phyloP scores from a whole-genome alignment of 805 yeast genomes.

The Cephaloascus fragrans region DNA sequence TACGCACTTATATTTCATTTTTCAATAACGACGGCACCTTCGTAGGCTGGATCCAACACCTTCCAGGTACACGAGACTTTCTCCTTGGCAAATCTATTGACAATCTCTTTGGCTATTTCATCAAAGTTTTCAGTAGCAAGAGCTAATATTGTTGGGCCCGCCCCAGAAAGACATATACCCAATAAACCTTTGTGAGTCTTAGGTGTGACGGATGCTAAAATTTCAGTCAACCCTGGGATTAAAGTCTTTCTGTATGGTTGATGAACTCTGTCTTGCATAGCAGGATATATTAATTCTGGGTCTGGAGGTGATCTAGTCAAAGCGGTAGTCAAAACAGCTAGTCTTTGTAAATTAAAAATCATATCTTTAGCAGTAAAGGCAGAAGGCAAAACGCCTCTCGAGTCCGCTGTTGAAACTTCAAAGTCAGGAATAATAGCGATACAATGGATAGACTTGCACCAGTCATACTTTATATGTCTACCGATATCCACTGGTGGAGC shows the following conservation, averaged over 20 bases:
- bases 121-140: constrained; percentile 87
- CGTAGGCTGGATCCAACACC: constrained; percentile 75
- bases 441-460: constrained; percentile 78
- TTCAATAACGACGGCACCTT: constrained; percentile 60
- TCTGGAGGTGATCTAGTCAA: constrained; percentile 79
- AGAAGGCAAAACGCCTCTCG: constrained; percentile 83
- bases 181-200: constrained; percentile 72
- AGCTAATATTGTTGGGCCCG: constrained; percentile 95
- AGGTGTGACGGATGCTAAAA: constrained; percentile 74
- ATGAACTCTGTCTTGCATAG: constrained; percentile 95
- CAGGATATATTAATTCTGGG: constrained; percentile 74
- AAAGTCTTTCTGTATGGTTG: constrained; percentile 93
- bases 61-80: constrained; percentile 73
- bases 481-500: constrained; percentile 83
- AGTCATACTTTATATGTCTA: constrained; percentile 76
- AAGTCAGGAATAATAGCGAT: constrained; percentile 89
- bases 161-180: constrained; percentile 94
- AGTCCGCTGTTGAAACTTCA: constrained; percentile 86
- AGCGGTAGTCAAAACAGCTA: constrained; percentile 88
- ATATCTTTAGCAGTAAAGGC: constrained; percentile 73
- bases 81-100: constrained; percentile 56
- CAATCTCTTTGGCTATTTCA: constrained; percentile 67
- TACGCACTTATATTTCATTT: no score
- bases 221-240: constrained; percentile 85
- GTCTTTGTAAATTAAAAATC: constrained; percentile 86